phyloP scores from a whole-genome alignment of 805 yeast species.

The Ogataea methanolica region DNA sequence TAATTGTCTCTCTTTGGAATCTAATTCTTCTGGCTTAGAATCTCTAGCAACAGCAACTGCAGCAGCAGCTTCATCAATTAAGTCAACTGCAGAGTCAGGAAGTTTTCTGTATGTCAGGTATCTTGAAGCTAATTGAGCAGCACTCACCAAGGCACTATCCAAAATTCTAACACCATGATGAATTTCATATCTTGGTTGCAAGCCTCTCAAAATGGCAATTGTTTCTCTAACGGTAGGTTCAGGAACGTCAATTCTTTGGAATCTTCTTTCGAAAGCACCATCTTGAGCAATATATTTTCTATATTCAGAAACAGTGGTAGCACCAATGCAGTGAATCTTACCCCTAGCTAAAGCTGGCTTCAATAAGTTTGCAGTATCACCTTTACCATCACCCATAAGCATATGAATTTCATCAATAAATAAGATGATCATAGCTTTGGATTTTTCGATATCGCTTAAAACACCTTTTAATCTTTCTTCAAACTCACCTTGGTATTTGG shows the following conservation, averaged over 20 bases:
- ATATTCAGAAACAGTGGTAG: constrained; percentile 93
- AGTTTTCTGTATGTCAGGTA: constrained; percentile 91
- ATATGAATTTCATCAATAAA: constrained; percentile 98
- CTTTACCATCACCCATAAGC: constrained; percentile 99
- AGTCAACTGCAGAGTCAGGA: constrained; percentile 96
- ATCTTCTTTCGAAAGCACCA: constrained; percentile 98
- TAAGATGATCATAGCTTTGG: constrained; percentile 78
- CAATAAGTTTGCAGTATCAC: constrained; percentile 93
- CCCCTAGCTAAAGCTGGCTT: constrained; percentile 98
- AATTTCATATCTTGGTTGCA: constrained; percentile 91
- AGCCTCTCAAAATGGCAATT: constrained; percentile 92
- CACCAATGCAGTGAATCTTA: constrained; percentile 94
- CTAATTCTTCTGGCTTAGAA: constrained; percentile 95
- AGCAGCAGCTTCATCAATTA: constrained; percentile 95
- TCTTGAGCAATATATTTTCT: constrained; percentile 90
- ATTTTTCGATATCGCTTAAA: constrained; percentile 85
- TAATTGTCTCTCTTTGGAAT: constrained; percentile 86
- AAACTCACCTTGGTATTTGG: constrained; percentile 97
- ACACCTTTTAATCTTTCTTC: constrained; percentile 98
- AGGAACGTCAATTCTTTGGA: constrained; percentile 93
- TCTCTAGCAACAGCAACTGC: constrained; percentile 98
- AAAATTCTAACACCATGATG: constrained; percentile 97
- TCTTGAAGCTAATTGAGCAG: constrained; percentile 91
- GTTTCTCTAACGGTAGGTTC: constrained; percentile 93
- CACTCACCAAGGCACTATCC: constrained; percentile 89